Evolutionary conservation across 2,329 filamentous ascomycete species (phyloP), one percentile per base, ranked within the genome.

Genomic region (Coleophoma eucalyptorum): DNA sequence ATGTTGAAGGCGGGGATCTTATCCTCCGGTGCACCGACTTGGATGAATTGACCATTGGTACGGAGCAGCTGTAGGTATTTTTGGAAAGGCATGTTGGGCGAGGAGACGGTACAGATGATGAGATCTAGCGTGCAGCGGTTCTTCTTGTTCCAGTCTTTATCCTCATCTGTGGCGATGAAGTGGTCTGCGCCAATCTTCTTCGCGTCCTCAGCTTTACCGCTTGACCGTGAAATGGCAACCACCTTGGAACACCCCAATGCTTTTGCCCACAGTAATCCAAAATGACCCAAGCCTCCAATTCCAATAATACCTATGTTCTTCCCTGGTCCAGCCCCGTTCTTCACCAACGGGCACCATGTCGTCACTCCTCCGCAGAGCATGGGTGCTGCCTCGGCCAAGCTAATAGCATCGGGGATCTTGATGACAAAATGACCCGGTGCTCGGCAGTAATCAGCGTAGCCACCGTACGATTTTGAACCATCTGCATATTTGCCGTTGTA

Each of bases 311-410:
- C 88, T 0, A 93, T 85, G 4, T 70, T 75, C 66, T 87, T 89
- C 4, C 87, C 88, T 0, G 85, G 84, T 0, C 88, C 88, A 33
- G 81, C 77, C 1, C 80, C 81, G 34, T 87, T 83, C 26, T 84
- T 77, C 46, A 78, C 77, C 15, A 94, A 69, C 0, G 89, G 89
- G 4, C 79, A 79, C 64, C 80, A 94, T 0, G 86, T 79, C 0
- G 89, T 94, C 48, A 93, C 77, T 1, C 90, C 89, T 1, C 83
- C 89, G 63, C 89, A 93, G 26, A 93, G 75, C 73, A 94, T 83
- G 1, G 89, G 88, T 1, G 87, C 80, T 0, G 75, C 77, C 1
- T 72, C 62, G 32, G 76, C 72, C 0, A 73, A 73, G 7, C 72
- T 66, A 10, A 83, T 66, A 1, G 62, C 65, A n/a, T 81, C 77